phyloP scores from a whole-genome alignment of 768 basidiomycete genomes.

The Rhizopogon vulgaris region DNA sequence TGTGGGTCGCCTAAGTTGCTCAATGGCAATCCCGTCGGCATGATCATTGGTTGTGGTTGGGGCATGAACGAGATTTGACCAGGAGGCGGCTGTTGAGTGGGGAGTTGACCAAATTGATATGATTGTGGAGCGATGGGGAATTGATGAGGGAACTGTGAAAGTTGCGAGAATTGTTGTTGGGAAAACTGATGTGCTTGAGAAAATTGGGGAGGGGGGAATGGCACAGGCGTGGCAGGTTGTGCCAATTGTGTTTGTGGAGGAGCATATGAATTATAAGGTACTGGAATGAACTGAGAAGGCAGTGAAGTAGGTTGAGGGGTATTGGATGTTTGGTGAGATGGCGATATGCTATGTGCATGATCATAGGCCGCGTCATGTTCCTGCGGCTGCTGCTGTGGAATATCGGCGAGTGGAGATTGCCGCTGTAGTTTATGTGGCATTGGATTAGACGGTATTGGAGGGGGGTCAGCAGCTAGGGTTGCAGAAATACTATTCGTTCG shows the following conservation, averaged over 20 bases:
- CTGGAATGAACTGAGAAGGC: slow-evolving; percentile 10
- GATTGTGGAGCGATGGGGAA: slow-evolving; percentile 8
- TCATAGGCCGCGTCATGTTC: not conserved
- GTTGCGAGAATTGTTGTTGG: slow-evolving; percentile 14
- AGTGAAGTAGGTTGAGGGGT: slow-evolving; percentile 3
- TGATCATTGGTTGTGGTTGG: not conserved
- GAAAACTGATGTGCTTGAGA: slow-evolving; percentile 11
- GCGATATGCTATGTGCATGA: slow-evolving; percentile 4
- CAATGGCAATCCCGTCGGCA: not conserved
- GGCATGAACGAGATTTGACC: not conserved
- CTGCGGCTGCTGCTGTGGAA: not conserved
- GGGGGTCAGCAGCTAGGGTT: not conserved
- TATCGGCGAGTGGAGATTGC: not conserved
- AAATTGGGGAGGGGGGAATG: slow-evolving; percentile 5
- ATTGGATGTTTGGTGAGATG: not conserved
- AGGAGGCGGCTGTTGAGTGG: not conserved
- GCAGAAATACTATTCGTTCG: slow-evolving; percentile 2
- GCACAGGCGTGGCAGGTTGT: slow-evolving; percentile 6
- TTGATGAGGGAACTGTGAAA: slow-evolving; percentile 11
- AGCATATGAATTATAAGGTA: slow-evolving; percentile 6
- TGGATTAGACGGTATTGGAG: not conserved
- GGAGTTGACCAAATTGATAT: not conserved
- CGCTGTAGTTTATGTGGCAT: not conserved
- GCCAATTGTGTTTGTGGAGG: slow-evolving; percentile 12
- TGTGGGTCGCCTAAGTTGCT: not conserved